Evolutionary conservation across 148 eudicot species (phyloP).

Genomic region (Fagopyrum esculentum): DNA sequence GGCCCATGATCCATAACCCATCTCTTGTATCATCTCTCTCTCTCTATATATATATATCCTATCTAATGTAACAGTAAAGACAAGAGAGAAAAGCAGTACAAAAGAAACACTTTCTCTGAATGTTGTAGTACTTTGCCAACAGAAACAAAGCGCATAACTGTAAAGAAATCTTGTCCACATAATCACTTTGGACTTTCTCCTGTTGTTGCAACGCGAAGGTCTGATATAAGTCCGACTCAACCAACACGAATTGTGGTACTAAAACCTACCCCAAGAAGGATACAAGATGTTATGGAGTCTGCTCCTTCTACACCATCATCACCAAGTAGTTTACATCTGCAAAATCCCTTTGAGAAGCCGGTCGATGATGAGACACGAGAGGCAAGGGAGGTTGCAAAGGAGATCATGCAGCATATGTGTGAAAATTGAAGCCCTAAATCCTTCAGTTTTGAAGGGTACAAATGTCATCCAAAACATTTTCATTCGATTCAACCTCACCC

Average conservation of each 20-base stretch:
- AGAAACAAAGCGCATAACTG: not conserved
- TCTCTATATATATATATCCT: too few relatives aligned
- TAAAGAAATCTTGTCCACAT: conserved; percentile 25
- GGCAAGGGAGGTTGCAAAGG: conserved; percentile 68
- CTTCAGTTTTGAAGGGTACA: too few relatives aligned
- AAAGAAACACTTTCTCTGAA: too few relatives aligned
- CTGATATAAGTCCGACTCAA: conserved; percentile 47
- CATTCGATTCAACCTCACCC: too few relatives aligned
- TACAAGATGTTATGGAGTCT: conserved; percentile 37
- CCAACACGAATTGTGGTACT: conserved; percentile 86
- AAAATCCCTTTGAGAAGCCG: conserved; percentile 27
- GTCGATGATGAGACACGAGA: conserved; percentile 51
- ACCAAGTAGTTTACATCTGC: conserved; percentile 28
- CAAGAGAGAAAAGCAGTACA: too few relatives aligned
- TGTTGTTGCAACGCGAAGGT: conserved; percentile 34
- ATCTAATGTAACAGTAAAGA: too few relatives aligned
- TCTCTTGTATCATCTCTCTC: too few relatives aligned
- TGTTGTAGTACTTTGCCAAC: too few relatives aligned
- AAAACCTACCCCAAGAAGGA: conserved; percentile 63
- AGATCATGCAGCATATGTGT: conserved; percentile 59
- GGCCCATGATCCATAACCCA: too few relatives aligned
- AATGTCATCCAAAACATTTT: too few relatives aligned
- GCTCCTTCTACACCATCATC: conserved; percentile 51
- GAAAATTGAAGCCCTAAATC: conserved; percentile 21
- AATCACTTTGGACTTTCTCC: conserved; percentile 43